A percentile compares a stretch with the other conserved stretches of the same genome.
Evolutionary conservation across 2,329 filamentous ascomycete species (phyloP).

Genomic region (Chaetomium sp.): DNA sequence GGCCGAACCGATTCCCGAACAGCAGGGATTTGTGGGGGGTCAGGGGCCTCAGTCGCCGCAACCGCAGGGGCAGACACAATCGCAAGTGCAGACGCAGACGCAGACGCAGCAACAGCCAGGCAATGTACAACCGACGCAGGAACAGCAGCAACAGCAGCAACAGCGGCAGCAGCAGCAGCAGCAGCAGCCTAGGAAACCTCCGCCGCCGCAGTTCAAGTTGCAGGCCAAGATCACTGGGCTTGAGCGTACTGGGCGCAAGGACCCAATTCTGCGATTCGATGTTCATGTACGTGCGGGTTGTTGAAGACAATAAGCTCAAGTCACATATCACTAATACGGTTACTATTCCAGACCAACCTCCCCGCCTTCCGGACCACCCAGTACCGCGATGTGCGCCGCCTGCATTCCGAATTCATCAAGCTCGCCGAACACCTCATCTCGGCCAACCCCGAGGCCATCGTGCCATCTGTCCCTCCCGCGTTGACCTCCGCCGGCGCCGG

Average conservation of each 20-base stretch:
- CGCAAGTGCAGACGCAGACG: constrained; percentile 23
- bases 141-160: constrained; percentile 48
- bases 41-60: constrained; percentile 28
- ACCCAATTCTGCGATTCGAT: constrained; percentile 90
- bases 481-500: constrained; percentile 89
- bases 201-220: constrained; percentile 70
- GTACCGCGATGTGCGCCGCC: constrained; percentile 91
- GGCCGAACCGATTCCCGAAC: constrained; percentile 14
- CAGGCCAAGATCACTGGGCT: constrained; percentile 92
- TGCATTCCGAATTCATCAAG: constrained; percentile 93
- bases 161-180: constrained; percentile 47
- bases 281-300: constrained; percentile 65
- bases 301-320: too few relatives aligned
- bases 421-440: constrained; percentile 94
- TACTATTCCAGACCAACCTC: constrained; percentile 74
- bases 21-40: constrained; percentile 10
- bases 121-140: constrained; percentile 21
- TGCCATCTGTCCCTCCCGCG: constrained; percentile 91
- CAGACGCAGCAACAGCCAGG: constrained; percentile 23
- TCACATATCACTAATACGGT: constrained; percentile 13
- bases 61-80: constrained; percentile 23
- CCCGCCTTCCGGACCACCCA: constrained; percentile 96
- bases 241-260: constrained; percentile 90
- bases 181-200: constrained; percentile 42
- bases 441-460: constrained; percentile 91